phyloP scores from a whole-genome alignment of 768 basidiomycete genomes.

The Sistotremastrum niveocremeum region DNA sequence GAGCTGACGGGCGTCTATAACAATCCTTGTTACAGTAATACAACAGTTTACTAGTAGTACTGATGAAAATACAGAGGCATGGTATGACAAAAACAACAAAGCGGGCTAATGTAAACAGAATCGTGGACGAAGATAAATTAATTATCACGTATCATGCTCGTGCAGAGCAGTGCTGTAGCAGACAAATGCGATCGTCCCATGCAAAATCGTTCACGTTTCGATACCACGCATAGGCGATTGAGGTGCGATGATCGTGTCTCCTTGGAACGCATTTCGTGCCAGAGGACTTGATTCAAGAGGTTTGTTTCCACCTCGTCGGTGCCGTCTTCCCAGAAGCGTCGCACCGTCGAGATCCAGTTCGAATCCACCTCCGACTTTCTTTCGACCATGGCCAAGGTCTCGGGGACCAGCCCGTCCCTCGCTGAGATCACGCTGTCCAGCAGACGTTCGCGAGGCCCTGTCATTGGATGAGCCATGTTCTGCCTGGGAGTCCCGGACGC shows the following conservation, averaged over 20 bases:
- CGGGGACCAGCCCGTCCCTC: conserved; percentile 61
- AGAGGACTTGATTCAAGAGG: conserved; percentile 23
- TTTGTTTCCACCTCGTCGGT: conserved; percentile 22
- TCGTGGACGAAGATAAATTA: no score
- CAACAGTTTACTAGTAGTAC: no score
- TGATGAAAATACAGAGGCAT: no score
- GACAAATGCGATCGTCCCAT: no score
- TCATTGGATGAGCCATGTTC: conserved; percentile 17
- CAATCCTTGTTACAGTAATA: no score
- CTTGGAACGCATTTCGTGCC: conserved; percentile 14
- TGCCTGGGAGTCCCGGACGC: conserved; percentile 6
- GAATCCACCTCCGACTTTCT: conserved; percentile 30
- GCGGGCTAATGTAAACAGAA: no score
- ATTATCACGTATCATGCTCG: no score
- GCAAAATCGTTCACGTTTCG: no score
- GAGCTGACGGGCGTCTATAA: no score
- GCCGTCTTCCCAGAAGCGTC: conserved; percentile 69
- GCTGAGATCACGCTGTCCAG: conserved; percentile 17
- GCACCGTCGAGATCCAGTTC: conserved; percentile 81
- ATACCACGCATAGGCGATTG: conserved; percentile 10
- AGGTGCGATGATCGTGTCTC: conserved; percentile 3
- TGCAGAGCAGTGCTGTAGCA: no score
- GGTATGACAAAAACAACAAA: no score
- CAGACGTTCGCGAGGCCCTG: conserved; percentile 14
- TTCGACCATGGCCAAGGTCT: conserved; percentile 31